Percentiles rank a stretch among this genome's conserved stretches.
Evolutionary conservation across 805 yeast species (phyloP).

Genomic region (Wickerhamiella occidentalis): DNA sequence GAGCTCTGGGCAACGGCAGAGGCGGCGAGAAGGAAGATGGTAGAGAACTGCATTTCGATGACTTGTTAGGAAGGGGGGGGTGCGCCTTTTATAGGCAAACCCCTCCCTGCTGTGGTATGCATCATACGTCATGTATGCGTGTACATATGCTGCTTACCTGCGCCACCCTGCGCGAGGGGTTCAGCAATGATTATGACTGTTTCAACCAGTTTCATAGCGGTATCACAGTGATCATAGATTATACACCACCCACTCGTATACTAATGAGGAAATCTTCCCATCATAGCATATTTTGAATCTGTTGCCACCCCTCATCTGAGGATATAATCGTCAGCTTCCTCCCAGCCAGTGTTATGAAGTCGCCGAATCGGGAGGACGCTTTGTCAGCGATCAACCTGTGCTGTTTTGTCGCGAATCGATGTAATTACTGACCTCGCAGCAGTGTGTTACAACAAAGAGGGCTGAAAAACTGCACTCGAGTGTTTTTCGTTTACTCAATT

Average conservation of each 20-base stretch:
- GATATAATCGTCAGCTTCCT: too few relatives aligned
- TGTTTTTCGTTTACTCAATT: too few relatives aligned
- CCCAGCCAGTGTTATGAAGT: background rate
- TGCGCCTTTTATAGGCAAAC: background rate
- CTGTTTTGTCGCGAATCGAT: background rate
- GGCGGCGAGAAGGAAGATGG: slow-evolving; percentile 9
- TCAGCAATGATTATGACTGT: background rate
- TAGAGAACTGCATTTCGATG: slow-evolving; percentile 11
- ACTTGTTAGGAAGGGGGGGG: background rate
- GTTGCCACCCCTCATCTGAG: background rate
- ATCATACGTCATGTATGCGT: slow-evolving; percentile 2
- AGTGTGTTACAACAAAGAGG: background rate
- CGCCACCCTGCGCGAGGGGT: slow-evolving; percentile 7
- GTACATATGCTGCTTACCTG: slow-evolving; percentile 1
- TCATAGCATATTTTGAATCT: background rate
- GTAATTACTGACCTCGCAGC: background rate
- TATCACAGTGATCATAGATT: too few relatives aligned
- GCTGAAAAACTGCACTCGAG: too few relatives aligned
- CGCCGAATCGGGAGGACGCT: background rate
- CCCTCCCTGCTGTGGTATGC: background rate
- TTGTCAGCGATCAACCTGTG: background rate
- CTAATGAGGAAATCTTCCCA: too few relatives aligned
- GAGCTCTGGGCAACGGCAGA: slow-evolving; percentile 7
- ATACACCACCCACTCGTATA: too few relatives aligned
- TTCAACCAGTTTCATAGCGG: background rate